Evolutionary conservation across 176 grass and related monocot species (phyloP), one percentile per base, ranked within the genome.

Genomic region (Pharus latifolius): DNA sequence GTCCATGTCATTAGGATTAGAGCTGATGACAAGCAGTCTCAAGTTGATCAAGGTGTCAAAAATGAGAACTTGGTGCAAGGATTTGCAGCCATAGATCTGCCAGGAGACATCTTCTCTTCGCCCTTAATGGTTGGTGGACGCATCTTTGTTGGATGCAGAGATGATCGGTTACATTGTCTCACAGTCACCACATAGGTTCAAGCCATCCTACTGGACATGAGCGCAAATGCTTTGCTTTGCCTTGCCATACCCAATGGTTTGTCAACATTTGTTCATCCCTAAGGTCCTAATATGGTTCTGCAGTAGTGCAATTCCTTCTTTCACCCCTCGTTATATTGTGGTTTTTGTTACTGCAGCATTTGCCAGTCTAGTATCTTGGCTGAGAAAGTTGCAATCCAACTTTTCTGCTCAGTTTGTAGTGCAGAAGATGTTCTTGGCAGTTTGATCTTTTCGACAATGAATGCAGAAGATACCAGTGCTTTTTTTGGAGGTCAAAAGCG

Each of bases 111-210:
- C 56, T 97, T 97, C 69, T 97, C 94, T 12, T 97, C 94, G 1
- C 89, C 94, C 25, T 77, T 97, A 33, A 97, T 97, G 86, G 53
- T 97, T 17, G 77, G 83, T 22, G 89, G 94, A 6, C 89, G 86
- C 69, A 90, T 97, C 51, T 97, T 92, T 83, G 65, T 90, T 32
- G 94, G 94, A 12, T 92, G 89, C 69, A 87, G 89, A 85, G 94
- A 97, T 69, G 81, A 92, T 73, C 71, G 78, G 7, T 52, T 92
- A 50, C 83, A 90, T 49, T 97, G 89, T 75, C 65, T 97, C 30
- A 45, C 75, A 2, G 30, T 96, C 55, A 69, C 33, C 44, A 8
- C 71, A 44, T 31, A 78, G 19, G 45, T 44, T 49, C 47, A 54
- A 69, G 20, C 34, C 14, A 16, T 19, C 20, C 12, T 15, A 49